Evolutionary conservation across 2,329 filamentous ascomycete genomes (phyloP).

Genomic region (Fusarium nisikadoi): DNA sequence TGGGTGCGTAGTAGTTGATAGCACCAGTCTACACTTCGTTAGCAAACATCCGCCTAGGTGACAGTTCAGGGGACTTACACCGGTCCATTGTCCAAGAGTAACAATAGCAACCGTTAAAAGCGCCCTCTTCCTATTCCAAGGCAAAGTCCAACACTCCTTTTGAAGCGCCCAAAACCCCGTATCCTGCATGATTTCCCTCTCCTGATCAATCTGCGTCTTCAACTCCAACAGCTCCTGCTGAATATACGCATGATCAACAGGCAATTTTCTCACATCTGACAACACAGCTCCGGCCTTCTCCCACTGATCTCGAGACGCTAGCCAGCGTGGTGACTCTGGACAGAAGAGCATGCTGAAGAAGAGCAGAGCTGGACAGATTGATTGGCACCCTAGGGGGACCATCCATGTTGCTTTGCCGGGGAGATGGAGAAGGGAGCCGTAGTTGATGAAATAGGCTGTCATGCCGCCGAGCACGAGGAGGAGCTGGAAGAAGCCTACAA

Average conservation of each 20-base stretch:
- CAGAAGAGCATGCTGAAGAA: slow-evolving; percentile 64
- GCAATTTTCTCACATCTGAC: slow-evolving; percentile 30
- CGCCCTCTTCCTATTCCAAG: slow-evolving; percentile 38
- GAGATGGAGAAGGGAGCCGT: slow-evolving; percentile 58
- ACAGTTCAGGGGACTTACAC: slow-evolving; percentile 19
- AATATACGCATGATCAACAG: slow-evolving; percentile 34
- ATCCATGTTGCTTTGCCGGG: slow-evolving; percentile 45
- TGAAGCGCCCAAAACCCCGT: slow-evolving; percentile 36
- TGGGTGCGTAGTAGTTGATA: slow-evolving; percentile 69
- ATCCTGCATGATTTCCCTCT: slow-evolving; percentile 33
- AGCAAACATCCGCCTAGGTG: not conserved
- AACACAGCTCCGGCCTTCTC: slow-evolving; percentile 52
- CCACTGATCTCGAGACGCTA: slow-evolving; percentile 66
- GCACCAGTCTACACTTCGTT: slow-evolving; percentile 35
- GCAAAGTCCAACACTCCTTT: slow-evolving; percentile 35
- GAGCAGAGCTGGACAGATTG: slow-evolving; percentile 64
- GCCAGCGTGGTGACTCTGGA: slow-evolving; percentile 67
- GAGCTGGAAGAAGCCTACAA: slow-evolving; percentile 70
- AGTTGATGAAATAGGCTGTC: slow-evolving; percentile 66
- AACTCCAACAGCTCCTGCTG: slow-evolving; percentile 38
- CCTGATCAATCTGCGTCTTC: slow-evolving; percentile 31
- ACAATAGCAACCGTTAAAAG: slow-evolving; percentile 42
- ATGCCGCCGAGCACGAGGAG: slow-evolving; percentile 64
- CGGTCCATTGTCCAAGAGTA: slow-evolving; percentile 42
- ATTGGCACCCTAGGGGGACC: slow-evolving; percentile 65